phyloP scores from a whole-genome alignment of 2,329 filamentous ascomycete genomes.

The Aspergillus sp. region DNA sequence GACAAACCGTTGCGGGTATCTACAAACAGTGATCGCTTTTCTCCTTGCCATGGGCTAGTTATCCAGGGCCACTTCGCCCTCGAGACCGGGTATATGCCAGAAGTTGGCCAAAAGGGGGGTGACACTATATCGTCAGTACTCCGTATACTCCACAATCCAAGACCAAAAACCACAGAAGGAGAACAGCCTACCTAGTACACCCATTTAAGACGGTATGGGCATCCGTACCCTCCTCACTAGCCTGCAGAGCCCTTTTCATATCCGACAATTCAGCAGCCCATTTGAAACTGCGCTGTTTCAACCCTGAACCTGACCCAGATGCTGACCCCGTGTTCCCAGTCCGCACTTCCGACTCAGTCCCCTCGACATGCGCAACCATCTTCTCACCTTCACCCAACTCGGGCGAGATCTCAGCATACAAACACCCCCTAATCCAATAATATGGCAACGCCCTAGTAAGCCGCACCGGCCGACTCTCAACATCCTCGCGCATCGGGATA shows the following conservation, averaged over 20 bases:
- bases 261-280: conserved; percentile 79
- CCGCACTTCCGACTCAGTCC: conserved; percentile 3
- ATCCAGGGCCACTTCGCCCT: conserved; percentile 58
- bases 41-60: conserved; percentile 41
- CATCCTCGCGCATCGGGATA: conserved; percentile 66
- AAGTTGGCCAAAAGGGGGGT: conserved; percentile 87
- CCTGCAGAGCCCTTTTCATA: conserved; percentile 73
- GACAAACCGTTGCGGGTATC: conserved; percentile 20
- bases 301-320: conserved; percentile 23
- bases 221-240: conserved; percentile 69
- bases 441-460: conserved; percentile 80
- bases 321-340: conserved; percentile 2
- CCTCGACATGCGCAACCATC: conserved; percentile 2
- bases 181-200: conserved; percentile 59
- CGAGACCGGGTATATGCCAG: conserved; percentile 60
- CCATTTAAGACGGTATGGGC: conserved; percentile 83
- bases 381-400: conserved; percentile 28
- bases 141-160: background rate
- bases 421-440: conserved; percentile 67
- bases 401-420: conserved; percentile 45
- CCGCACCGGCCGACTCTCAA: conserved; percentile 59
- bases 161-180: background rate
- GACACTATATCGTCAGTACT: conserved; percentile 49
- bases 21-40: conserved; percentile 6
- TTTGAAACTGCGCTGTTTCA: conserved; percentile 75